Percentiles rank a stretch among this genome's conserved stretches.
Conservation (phyloP, 768 basidiomycete species). For the Podaxis pistillaris region DNA sequence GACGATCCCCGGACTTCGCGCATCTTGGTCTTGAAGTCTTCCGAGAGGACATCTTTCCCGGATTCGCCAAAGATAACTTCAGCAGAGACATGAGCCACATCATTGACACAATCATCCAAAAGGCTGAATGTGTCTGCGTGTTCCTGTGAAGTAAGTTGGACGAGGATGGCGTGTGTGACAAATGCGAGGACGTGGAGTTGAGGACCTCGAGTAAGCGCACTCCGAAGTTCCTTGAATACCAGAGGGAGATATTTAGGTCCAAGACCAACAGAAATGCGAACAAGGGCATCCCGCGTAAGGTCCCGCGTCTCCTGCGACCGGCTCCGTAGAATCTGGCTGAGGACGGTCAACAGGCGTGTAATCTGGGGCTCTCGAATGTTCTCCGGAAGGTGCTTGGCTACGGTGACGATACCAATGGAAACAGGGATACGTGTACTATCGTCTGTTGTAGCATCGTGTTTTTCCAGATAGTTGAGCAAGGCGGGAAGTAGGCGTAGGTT, state of each 20-base stretch:
- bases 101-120: slow-evolving; percentile 76
- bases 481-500: slow-evolving; percentile 73
- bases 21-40: slow-evolving; percentile 94
- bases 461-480: slow-evolving; percentile 78
- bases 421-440: slow-evolving; percentile 87
- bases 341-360: slow-evolving; percentile 72
- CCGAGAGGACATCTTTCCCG: slow-evolving; percentile 80
- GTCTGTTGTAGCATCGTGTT: slow-evolving; percentile 74
- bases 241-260: slow-evolving; percentile 74
- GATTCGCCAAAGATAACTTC: slow-evolving; percentile 96
- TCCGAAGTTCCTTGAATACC: slow-evolving; percentile 78
- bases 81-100: slow-evolving; percentile 76
- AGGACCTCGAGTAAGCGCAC: slow-evolving; percentile 84
- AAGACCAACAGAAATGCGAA: slow-evolving; percentile 70
- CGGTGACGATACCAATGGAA: slow-evolving; percentile 80
- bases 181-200: slow-evolving; percentile 92
- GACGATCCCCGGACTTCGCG: slow-evolving; percentile 84
- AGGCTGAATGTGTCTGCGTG: slow-evolving; percentile 51
- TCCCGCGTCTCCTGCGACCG: slow-evolving; percentile 92
- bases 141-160: slow-evolving; percentile 68
- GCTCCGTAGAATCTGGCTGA: slow-evolving; percentile 90
- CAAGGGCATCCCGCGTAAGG: slow-evolving; percentile 77
- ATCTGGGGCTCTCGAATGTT: slow-evolving; percentile 65
- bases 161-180: slow-evolving; percentile 76
- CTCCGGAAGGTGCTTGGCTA: slow-evolving; percentile 78